Evolutionary conservation across 2,329 filamentous ascomycete genomes (phyloP).

Genomic region (Clarireedia sp.): DNA sequence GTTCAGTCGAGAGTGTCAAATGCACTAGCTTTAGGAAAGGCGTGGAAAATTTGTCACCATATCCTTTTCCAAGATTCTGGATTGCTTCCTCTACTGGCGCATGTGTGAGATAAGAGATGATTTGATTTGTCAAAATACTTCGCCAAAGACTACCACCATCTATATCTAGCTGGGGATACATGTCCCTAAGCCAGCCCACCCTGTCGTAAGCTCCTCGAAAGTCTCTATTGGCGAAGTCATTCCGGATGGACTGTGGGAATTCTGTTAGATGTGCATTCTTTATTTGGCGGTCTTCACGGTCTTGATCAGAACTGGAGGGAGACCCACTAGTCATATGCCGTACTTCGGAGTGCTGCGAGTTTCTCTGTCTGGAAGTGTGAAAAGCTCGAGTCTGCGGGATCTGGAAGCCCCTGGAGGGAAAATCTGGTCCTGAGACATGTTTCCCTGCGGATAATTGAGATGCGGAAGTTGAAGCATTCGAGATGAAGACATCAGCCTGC

Average conservation of each 20-base stretch:
- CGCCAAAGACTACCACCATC: slow-evolving; percentile 13
- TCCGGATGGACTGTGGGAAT: background rate
- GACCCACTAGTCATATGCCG: background rate
- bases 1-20: slow-evolving; percentile 16
- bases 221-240: slow-evolving; percentile 7
- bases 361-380: slow-evolving; percentile 11
- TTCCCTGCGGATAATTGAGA: background rate
- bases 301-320: background rate
- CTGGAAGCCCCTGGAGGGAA: slow-evolving; percentile 4
- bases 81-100: slow-evolving; percentile 29
- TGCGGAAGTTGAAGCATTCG: background rate
- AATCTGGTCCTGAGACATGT: background rate
- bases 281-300: too few relatives aligned
- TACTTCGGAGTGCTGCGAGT: background rate
- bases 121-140: slow-evolving; percentile 13
- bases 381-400: slow-evolving; percentile 8
- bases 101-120: slow-evolving; percentile 23
- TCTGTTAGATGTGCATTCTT: too few relatives aligned
- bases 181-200: slow-evolving; percentile 4
- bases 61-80: slow-evolving; percentile 31
- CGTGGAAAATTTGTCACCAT: slow-evolving; percentile 33
- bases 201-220: slow-evolving; percentile 14
- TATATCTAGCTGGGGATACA: background rate
- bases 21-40: slow-evolving; percentile 36
- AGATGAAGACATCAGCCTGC: background rate